Evolutionary conservation across 1,284 basidiomycete species (phyloP).

Genomic region (Trichosporon sp.): DNA sequence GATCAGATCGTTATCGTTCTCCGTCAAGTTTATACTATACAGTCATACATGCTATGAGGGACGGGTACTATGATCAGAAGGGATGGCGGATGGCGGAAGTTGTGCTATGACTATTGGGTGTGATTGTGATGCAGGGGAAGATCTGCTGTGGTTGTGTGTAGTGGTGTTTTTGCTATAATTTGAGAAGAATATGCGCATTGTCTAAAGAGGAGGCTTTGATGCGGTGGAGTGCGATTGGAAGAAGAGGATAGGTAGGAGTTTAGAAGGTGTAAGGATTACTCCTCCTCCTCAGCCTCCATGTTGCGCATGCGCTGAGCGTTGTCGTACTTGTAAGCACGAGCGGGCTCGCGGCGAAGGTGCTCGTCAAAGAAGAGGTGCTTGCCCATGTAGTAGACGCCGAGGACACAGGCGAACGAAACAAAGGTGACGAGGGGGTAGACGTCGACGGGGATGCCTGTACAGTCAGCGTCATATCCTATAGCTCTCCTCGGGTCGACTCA

Average conservation of each 20-base stretch:
- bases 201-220: no score
- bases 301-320: background rate
- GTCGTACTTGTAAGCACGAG: background rate
- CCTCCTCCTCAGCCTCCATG: background rate
- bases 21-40: background rate
- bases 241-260: background rate
- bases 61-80: background rate
- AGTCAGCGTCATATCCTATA: background rate
- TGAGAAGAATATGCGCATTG: no score
- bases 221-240: background rate
- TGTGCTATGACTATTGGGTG: background rate
- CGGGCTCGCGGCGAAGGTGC: slow-evolving; percentile 6
- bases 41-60: background rate
- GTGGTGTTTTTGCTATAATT: no score
- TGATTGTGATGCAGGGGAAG: background rate
- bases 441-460: slow-evolving; percentile 7
- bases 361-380: slow-evolving; percentile 4
- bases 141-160: background rate
- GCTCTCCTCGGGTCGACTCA: background rate
- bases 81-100: no score
- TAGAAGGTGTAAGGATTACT: background rate
- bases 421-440: slow-evolving; percentile 9
- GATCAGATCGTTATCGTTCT: background rate
- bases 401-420: slow-evolving; percentile 5
- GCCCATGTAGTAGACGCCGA: slow-evolving; percentile 8